Evolutionary conservation across 2,329 filamentous ascomycete species (phyloP).

Genomic region (Fusarium sp.): DNA sequence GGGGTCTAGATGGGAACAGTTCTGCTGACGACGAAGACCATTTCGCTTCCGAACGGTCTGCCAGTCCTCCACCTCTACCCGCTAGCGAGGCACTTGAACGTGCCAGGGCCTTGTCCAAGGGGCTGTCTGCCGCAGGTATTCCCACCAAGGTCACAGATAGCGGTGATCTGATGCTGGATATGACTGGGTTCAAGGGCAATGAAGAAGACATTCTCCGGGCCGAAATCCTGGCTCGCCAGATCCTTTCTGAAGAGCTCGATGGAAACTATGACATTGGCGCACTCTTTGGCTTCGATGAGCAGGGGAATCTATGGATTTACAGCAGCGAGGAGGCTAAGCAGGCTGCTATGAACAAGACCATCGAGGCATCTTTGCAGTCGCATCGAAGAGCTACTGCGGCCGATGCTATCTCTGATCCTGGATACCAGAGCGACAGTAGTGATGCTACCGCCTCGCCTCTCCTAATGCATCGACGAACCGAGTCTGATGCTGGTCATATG

Average conservation of each 20-base stretch:
- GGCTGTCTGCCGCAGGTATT: slow-evolving; percentile 90
- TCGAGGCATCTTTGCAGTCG: slow-evolving; percentile 61
- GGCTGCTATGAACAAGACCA: slow-evolving; percentile 77
- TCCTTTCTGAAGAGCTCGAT: slow-evolving; percentile 91
- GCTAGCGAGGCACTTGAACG: slow-evolving; percentile 82
- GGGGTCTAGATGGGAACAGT: slow-evolving; percentile 50
- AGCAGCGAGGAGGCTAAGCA: slow-evolving; percentile 97
- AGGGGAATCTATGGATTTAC: slow-evolving; percentile 99
- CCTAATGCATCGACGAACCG: slow-evolving; percentile 69
- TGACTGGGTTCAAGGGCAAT: slow-evolving; percentile 95
- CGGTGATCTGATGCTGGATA: slow-evolving; percentile 96
- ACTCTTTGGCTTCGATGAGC: slow-evolving; percentile 92
- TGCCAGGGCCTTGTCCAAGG: slow-evolving; percentile 85
- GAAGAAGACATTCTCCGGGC: slow-evolving; percentile 92
- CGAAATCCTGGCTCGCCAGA: slow-evolving; percentile 92
- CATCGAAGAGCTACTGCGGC: slow-evolving; percentile 65
- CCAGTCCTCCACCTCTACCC: slow-evolving; percentile 80
- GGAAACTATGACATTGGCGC: slow-evolving; percentile 97
- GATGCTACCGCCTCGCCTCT: slow-evolving; percentile 63
- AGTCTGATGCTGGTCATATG: slow-evolving; percentile 70
- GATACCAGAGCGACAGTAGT: slow-evolving; percentile 92
- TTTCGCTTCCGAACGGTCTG: slow-evolving; percentile 67
- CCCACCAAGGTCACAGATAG: slow-evolving; percentile 91
- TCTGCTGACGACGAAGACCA: slow-evolving; percentile 53
- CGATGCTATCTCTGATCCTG: slow-evolving; percentile 92